Conservation (phyloP, 306 rosid genomes). For the Prunus davidiana region DNA sequence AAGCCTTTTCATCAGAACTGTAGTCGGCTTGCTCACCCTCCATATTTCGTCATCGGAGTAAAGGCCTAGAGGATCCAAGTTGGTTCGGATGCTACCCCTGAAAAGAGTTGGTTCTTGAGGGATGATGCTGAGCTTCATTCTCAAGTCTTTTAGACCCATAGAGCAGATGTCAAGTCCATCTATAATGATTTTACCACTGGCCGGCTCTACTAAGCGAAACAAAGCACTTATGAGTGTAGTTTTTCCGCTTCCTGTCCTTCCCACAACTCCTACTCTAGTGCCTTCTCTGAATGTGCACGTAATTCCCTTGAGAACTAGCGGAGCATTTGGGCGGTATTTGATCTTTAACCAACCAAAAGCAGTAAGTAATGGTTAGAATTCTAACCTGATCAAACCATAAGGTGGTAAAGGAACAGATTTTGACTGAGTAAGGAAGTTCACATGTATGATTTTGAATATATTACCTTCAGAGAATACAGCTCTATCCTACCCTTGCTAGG, state of each 20-base stretch:
- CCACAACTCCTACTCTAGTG: constrained; percentile 75
- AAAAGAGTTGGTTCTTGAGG: constrained; percentile 92
- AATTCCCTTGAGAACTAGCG: constrained; percentile 65
- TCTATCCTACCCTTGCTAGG: constrained; percentile 73
- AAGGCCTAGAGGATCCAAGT: constrained; percentile 78
- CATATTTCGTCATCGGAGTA: constrained; percentile 77
- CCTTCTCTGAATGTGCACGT: constrained; percentile 68
- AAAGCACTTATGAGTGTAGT: constrained; percentile 76
- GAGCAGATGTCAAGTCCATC: constrained; percentile 68
- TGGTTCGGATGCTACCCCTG: constrained; percentile 66
- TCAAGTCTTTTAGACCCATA: constrained; percentile 72
- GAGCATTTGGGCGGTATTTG: constrained; percentile 60
- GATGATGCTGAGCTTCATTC: constrained; percentile 69
- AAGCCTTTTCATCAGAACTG: background rate
- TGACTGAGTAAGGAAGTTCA: background rate
- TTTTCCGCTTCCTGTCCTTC: constrained; percentile 88
- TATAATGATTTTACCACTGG: constrained; percentile 49
- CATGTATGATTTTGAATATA: background rate
- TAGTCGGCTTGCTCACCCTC: constrained; percentile 41
- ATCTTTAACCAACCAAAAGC: constrained; percentile 37
- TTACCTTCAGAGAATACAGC: constrained; percentile 55
- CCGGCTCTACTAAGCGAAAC: constrained; percentile 79
- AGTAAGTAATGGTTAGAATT: background rate
- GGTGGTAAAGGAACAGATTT: background rate
- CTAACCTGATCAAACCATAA: background rate